These are phyloP conservation scores for Nitzschia palea DNA, from an alignment of 108 stramenopile species.

Conservation along the genomic window DNA sequence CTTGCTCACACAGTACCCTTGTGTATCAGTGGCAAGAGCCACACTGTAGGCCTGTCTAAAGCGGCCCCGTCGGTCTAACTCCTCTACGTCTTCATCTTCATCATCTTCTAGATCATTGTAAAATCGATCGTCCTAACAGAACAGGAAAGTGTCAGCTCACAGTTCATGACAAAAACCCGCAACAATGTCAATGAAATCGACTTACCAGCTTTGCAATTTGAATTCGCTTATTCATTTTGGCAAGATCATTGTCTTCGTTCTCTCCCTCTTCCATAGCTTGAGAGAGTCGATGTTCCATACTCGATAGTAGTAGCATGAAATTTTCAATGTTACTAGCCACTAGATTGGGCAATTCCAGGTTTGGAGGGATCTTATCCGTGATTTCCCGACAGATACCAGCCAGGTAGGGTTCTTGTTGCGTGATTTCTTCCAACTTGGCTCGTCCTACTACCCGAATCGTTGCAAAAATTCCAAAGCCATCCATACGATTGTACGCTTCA, in stretches of 20 bases:
- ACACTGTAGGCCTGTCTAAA: conserved; percentile 36
- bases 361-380: conserved; percentile 42
- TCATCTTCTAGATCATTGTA: conserved; percentile 45
- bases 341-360: conserved; percentile 52
- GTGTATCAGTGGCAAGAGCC: conserved; percentile 47
- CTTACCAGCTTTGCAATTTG: conserved; percentile 64
- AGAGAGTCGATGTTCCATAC: conserved; percentile 51
- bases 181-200: not conserved
- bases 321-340: conserved; percentile 64
- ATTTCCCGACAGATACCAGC: conserved; percentile 62
- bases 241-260: conserved; percentile 35
- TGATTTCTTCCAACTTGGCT: conserved; percentile 55
- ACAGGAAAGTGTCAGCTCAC: not conserved
- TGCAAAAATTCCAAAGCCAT: conserved; percentile 71
- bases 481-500: conserved; percentile 72
- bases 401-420: conserved; percentile 64
- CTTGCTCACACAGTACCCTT: conserved; percentile 29
- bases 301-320: conserved; percentile 44
- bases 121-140: conserved; percentile 40
- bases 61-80: conserved; percentile 25
- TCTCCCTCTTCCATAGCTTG: conserved; percentile 28
- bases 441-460: conserved; percentile 72
- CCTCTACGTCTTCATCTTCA: conserved; percentile 33
- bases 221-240: conserved; percentile 57
- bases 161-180: no score